phyloP scores from a whole-genome alignment of 805 yeast genomes.

The Ogataea ramenticola region DNA sequence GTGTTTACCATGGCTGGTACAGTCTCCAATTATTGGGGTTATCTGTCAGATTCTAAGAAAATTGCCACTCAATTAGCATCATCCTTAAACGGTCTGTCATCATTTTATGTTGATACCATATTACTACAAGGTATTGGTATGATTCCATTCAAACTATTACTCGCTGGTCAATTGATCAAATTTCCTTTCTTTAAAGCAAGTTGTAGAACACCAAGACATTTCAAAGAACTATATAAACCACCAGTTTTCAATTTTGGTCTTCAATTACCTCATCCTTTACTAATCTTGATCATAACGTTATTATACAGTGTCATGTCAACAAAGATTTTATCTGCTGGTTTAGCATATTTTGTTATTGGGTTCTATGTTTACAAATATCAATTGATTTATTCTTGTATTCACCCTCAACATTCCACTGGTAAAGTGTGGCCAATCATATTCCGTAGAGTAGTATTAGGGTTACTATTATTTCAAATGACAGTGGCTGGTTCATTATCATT shows the following conservation, averaged over 20 bases:
- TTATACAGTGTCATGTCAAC: constrained; percentile 88
- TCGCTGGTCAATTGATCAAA: constrained; percentile 69
- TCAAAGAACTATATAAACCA: constrained; percentile 68
- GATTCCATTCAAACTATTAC: constrained; percentile 79
- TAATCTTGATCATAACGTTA: constrained; percentile 76
- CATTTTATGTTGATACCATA: constrained; percentile 85
- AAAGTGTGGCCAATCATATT: constrained; percentile 91
- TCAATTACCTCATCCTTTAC: constrained; percentile 84
- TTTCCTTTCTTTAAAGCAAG: constrained; percentile 60
- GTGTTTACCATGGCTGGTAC: constrained; percentile 94
- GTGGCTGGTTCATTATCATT: constrained; percentile 84
- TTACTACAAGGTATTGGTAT: constrained; percentile 81
- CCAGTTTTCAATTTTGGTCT: constrained; percentile 90
- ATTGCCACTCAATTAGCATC: constrained; percentile 82
- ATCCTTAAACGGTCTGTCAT: constrained; percentile 68
- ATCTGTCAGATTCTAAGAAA: constrained; percentile 81
- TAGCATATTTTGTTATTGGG: constrained; percentile 77
- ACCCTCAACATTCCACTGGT: constrained; percentile 95
- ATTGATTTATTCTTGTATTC: constrained; percentile 81
- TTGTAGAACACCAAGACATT: constrained; percentile 80
- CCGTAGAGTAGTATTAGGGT: constrained; percentile 73
- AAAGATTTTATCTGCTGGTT: constrained; percentile 77
- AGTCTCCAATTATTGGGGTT: constrained; percentile 72
- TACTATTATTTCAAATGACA: constrained; percentile 78
- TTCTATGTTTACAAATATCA: constrained; percentile 89